A percentile compares a stretch with the other conserved stretches of the same genome.
Conservation (phyloP, 768 basidiomycete species). For the Suillus subaureus region DNA sequence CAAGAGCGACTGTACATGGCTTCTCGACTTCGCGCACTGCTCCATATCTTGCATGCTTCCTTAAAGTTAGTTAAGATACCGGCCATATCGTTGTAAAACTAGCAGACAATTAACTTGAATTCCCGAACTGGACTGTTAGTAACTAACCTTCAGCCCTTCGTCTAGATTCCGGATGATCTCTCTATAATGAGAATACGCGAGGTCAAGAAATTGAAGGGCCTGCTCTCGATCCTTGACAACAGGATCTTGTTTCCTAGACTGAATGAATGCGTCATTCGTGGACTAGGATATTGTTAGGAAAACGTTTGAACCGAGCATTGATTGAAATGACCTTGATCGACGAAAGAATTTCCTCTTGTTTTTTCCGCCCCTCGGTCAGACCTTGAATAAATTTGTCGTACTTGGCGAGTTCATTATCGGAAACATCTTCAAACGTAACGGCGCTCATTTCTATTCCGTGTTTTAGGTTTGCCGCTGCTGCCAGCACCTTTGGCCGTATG, state of each 20-base stretch:
- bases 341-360: slow-evolving; percentile 66
- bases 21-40: slow-evolving; percentile 68
- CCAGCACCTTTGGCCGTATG: slow-evolving; percentile 67
- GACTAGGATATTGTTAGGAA: slow-evolving; percentile 39
- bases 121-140: not conserved
- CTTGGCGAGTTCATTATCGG: slow-evolving; percentile 78
- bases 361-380: slow-evolving; percentile 51
- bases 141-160: slow-evolving; percentile 79
- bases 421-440: slow-evolving; percentile 85
- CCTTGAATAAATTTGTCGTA: slow-evolving; percentile 76
- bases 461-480: slow-evolving; percentile 66
- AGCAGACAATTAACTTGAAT: not conserved
- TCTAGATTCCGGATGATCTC: slow-evolving; percentile 85
- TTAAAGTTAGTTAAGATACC: slow-evolving; percentile 74
- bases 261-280: slow-evolving; percentile 72
- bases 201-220: slow-evolving; percentile 79
- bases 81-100: slow-evolving; percentile 92
- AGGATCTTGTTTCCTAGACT: slow-evolving; percentile 77
- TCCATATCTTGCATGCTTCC: slow-evolving; percentile 77
- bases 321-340: slow-evolving; percentile 61
- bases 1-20: slow-evolving; percentile 57
- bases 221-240: slow-evolving; percentile 78
- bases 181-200: slow-evolving; percentile 84
- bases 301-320: not conserved
- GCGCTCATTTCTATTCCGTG: slow-evolving; percentile 72